Conservation (phyloP, 345 rosid genomes). For the Pistacia atlantica region DNA sequence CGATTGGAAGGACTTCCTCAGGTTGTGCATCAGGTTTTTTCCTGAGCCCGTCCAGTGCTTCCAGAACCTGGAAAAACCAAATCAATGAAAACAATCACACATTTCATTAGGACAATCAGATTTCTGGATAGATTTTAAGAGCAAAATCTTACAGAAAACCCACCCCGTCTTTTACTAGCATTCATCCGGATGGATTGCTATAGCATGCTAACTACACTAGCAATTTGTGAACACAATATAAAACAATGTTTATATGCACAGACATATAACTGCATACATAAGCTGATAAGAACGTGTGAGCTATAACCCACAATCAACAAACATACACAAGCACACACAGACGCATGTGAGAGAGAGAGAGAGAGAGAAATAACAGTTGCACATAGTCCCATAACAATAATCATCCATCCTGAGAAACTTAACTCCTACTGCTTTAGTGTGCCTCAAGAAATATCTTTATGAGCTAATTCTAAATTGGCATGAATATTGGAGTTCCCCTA, state of each 20-base stretch:
- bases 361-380: neutral
- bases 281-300: neutral
- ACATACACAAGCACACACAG: neutral
- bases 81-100: neutral
- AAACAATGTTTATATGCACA: neutral
- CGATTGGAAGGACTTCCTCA: constrained; percentile 69
- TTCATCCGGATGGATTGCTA: neutral
- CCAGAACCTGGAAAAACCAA: constrained; percentile 61
- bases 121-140: neutral
- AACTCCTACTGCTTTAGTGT: neutral
- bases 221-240: neutral
- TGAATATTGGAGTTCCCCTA: neutral
- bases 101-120: neutral
- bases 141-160: neutral
- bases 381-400: neutral
- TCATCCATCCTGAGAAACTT: neutral
- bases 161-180: neutral
- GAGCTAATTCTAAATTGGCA: neutral
- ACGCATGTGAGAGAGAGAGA: neutral
- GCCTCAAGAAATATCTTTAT: no score
- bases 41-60: constrained; percentile 67
- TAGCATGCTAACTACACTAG: neutral
- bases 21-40: constrained; percentile 81
- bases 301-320: no score
- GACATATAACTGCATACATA: neutral